phyloP scores from a whole-genome alignment of 2,329 filamentous ascomycete species.

The Monilinia fructicola region DNA sequence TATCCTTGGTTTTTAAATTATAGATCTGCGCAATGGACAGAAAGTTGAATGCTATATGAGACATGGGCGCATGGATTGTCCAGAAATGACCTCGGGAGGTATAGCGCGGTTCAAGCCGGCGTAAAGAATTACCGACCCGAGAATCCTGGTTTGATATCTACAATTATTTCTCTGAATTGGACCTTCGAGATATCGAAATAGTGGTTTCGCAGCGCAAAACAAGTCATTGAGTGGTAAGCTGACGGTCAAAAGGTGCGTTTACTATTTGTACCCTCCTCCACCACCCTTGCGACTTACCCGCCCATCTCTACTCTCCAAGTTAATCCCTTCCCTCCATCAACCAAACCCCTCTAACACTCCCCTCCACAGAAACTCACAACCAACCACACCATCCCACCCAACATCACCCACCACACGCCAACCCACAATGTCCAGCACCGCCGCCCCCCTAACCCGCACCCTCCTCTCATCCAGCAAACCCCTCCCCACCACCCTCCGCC shows the following conservation, averaged over 20 bases:
- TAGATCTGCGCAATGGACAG: not conserved
- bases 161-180: conserved; percentile 16
- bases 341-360: conserved; percentile 9
- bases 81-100: conserved; percentile 7
- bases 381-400: not conserved
- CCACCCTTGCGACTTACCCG: too few species aligned
- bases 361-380: not conserved
- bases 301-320: not conserved
- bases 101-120: conserved; percentile 7
- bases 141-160: conserved; percentile 18
- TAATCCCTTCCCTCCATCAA: not conserved
- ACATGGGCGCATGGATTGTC: not conserved
- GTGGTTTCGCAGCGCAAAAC: not conserved
- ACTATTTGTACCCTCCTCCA: not conserved
- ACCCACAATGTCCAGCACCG: conserved; percentile 3
- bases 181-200: not conserved
- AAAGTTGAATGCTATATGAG: conserved; percentile 6
- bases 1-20: not conserved
- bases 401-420: not conserved
- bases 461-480: not conserved
- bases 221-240: not conserved
- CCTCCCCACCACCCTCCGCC: not conserved
- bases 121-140: conserved; percentile 20
- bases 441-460: conserved; percentile 3
- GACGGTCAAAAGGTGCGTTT: not conserved